Base-by-base conservation (phyloP, 352 stramenopile genomes). In the Albugo laibachii region DNA sequence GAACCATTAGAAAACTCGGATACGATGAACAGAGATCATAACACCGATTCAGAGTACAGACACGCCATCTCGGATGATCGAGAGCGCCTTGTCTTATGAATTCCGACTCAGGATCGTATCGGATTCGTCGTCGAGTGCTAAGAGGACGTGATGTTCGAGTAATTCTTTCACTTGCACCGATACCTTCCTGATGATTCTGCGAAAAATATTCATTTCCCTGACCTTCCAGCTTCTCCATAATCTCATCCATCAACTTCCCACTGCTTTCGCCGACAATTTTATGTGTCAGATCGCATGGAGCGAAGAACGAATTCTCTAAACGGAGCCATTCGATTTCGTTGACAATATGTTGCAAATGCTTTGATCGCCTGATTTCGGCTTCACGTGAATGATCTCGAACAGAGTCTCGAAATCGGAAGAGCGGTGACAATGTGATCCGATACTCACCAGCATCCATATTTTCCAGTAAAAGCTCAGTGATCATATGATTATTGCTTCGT, bases 361-460 rank as follows among this genome's bases (percentile, higher is more conserved):
- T 83, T 50, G 83, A 68, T n/a, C 77, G 73, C 47, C 86, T 89
- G 27, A 67, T 54, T 27, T 87, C 77, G 1, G 73, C 71, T 5
- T 89, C 77, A 19, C 70, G 58, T 1, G 74, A 75, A 35, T 70
- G 80, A 45, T 83, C 67, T 6, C 73, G 61, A 13, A 80, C 71
- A 0, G 71, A 81, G 45, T 87, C 67, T 3, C 74, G 65, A 31
- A 87, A 47, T 3, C 74, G 52, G 43, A 87, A 83, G 16, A 43
- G 38, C 10, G 74, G 74, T 11, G 74, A 87, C 3, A 87, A 54
- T n/a, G 74, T 87, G 54, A 87, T 72, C 59, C 81, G 69, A 56
- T 87, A 87, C 39, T 84, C 68, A 36, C 74, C 74, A n/a, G 74
- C 74, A 39, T 87, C 77, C 77, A 89, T 84, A 50, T 85, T 85